Evolutionary conservation across 176 grass and related monocot genomes (phyloP).

Genomic region (Rhipidocladum racemiflorum): DNA sequence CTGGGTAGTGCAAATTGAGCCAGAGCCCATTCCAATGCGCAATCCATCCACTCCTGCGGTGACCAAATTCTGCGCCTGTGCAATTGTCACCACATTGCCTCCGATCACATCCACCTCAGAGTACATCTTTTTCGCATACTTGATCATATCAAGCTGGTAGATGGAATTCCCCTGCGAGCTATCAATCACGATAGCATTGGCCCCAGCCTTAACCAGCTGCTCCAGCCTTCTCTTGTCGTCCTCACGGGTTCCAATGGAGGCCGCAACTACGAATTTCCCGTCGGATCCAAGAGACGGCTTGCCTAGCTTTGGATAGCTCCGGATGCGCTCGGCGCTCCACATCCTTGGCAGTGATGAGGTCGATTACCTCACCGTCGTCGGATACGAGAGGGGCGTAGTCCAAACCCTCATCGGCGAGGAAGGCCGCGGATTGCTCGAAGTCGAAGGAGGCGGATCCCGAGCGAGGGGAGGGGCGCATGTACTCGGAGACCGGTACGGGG

Average conservation of each 20-base stretch:
- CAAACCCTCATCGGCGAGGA: conserved; percentile 64
- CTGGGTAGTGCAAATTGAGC: conserved; percentile 95
- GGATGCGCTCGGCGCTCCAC: conserved; percentile 78
- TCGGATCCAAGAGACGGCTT: conserved; percentile 63
- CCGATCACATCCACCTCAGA: conserved; percentile 76
- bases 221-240: conserved; percentile 16
- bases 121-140: conserved; percentile 64
- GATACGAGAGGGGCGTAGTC: conserved; percentile 73
- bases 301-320: conserved; percentile 73
- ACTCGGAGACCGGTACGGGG: conserved; percentile 35
- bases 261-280: conserved; percentile 64
- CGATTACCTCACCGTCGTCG: conserved; percentile 60
- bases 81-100: conserved; percentile 87
- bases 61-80: conserved; percentile 71
- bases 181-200: conserved; percentile 77
- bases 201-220: conserved; percentile 63
- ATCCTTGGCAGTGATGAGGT: conserved; percentile 72
- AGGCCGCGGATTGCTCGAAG: conserved; percentile 55
- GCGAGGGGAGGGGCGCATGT: conserved; percentile 60
- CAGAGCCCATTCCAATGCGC: conserved; percentile 91
- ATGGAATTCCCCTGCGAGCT: conserved; percentile 92
- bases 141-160: conserved; percentile 94
- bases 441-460: conserved; percentile 48
- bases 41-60: conserved; percentile 70
- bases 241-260: conserved; percentile 79